Evolutionary conservation across 768 basidiomycete species (phyloP).

Genomic region (Tulasnella sp.): DNA sequence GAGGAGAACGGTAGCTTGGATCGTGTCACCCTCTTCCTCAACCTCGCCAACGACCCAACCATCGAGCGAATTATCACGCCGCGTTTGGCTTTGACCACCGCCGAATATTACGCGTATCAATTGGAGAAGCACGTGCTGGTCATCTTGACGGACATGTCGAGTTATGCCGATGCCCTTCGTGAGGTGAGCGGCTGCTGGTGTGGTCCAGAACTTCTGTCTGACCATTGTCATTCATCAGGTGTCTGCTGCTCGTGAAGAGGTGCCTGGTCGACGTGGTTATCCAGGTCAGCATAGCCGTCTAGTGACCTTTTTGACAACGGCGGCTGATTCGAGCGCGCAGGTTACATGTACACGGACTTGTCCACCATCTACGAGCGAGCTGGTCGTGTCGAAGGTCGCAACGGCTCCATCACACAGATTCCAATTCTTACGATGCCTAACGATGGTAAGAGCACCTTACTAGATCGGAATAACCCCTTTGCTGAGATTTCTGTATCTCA

Average conservation of each 20-base stretch:
- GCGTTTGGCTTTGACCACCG: slow-evolving; percentile 94
- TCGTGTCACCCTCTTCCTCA: slow-evolving; percentile 96
- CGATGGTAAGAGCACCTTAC: slow-evolving; percentile 59
- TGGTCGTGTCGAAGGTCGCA: slow-evolving; percentile 93
- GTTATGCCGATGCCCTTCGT: slow-evolving; percentile 93
- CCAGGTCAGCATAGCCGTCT: slow-evolving; percentile 41
- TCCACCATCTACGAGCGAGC: slow-evolving; percentile 99
- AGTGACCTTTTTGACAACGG: not conserved
- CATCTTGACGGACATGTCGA: slow-evolving; percentile 98
- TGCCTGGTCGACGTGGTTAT: slow-evolving; percentile 98
- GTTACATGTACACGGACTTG: slow-evolving; percentile 99
- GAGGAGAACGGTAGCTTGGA: slow-evolving; percentile 97
- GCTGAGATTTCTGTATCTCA: slow-evolving; percentile 35
- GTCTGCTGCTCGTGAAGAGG: slow-evolving; percentile 97
- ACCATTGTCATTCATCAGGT: slow-evolving; percentile 50
- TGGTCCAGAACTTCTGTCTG: not conserved
- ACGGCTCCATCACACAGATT: slow-evolving; percentile 99
- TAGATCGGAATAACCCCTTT: not conserved
- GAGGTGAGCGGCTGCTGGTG: slow-evolving; percentile 53
- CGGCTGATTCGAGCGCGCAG: slow-evolving; percentile 33
- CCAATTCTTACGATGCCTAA: slow-evolving; percentile 99
- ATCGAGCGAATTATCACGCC: slow-evolving; percentile 99
- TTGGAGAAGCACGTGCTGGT: slow-evolving; percentile 99
- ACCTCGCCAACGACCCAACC: slow-evolving; percentile 97
- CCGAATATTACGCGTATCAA: slow-evolving; percentile 99